Percentiles rank a stretch among this genome's conserved stretches.
Evolutionary conservation across 129 eudicot species (phyloP).

Genomic region (Daucus carota): DH1_v3.0 NC_030382.2:48252001-48252500

Average conservation of each 20-base stretch:
- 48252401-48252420: constrained; percentile 14
- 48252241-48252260: constrained; percentile 5
- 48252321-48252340: constrained; percentile 3
- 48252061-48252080: neutral
- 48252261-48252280: constrained; percentile 8
- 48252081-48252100: neutral
- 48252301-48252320: constrained; percentile 10
- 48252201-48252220: constrained; percentile 12
- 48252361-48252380: constrained; percentile 12
- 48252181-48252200: neutral
- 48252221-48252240: constrained; percentile 7
- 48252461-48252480: constrained; percentile 8
- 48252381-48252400: constrained; percentile 11
- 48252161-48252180: neutral
- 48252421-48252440: constrained; percentile 12
- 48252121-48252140: neutral
- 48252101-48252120: neutral
- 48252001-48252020: neutral
- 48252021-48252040: neutral
- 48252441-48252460: constrained; percentile 13
- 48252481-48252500: constrained; percentile 10
- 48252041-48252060: neutral
- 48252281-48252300: constrained; percentile 9
- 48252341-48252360: constrained; percentile 13
- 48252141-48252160: neutral